Evolutionary conservation across 495 filamentous ascomycete species (phyloP).

Genomic region (Talaromyces ruber): DNA sequence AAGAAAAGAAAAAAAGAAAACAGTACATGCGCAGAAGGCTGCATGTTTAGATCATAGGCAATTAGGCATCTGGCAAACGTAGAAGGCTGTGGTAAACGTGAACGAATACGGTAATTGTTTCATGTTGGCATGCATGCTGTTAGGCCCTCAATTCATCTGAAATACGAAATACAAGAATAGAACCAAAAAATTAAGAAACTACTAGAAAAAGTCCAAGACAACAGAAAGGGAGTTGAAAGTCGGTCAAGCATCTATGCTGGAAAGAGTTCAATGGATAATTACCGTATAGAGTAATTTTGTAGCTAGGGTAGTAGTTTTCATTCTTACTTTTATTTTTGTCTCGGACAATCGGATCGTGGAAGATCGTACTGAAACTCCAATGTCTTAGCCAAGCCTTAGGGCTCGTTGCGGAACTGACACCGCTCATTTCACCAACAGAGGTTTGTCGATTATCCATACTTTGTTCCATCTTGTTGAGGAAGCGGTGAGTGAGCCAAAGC

Average conservation of each 20-base stretch:
- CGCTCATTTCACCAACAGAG: neutral
- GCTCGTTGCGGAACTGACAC: neutral
- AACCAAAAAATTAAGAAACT: no score
- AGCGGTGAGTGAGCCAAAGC: neutral
- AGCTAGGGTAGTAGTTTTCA: no score
- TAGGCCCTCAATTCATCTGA: neutral
- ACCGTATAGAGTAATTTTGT: neutral
- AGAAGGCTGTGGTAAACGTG: neutral
- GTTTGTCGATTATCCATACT: neutral
- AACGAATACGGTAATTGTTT: neutral
- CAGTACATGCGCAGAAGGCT: neutral
- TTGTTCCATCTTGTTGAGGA: neutral
- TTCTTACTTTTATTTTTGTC: no score
- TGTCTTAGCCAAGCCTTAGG: slow-evolving; percentile 1
- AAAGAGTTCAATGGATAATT: neutral
- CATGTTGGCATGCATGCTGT: neutral
- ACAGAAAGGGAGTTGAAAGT: neutral
- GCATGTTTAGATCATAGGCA: neutral
- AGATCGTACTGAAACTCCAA: neutral
- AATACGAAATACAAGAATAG: neutral
- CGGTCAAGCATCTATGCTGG: neutral
- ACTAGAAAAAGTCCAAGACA: neutral
- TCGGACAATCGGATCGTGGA: neutral
- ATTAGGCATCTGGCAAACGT: neutral
- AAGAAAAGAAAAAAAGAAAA: neutral